Evolutionary conservation across 768 basidiomycete species (phyloP).

Genomic region (Pleurotus tuber-regium): DNA sequence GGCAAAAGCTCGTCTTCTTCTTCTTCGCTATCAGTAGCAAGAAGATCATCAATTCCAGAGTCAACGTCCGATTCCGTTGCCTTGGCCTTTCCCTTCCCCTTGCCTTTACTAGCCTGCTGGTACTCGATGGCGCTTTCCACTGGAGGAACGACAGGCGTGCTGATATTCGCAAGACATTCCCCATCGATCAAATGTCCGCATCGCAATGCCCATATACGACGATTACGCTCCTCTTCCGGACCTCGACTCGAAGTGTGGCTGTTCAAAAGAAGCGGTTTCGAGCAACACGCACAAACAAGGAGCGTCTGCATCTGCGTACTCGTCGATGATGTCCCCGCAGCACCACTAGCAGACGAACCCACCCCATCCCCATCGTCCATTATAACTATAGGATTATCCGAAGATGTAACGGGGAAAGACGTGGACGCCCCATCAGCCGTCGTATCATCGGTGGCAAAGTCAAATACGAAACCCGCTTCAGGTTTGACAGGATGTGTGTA

Average conservation of each 20-base stretch:
- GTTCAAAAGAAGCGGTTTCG: constrained; percentile 59
- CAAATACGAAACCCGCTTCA: constrained; percentile 63
- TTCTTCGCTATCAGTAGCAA: background rate
- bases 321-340: constrained; percentile 9
- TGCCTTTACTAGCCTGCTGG: constrained; percentile 38
- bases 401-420: constrained; percentile 28
- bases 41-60: background rate
- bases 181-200: constrained; percentile 82
- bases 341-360: constrained; percentile 12
- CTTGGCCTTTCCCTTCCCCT: constrained; percentile 27
- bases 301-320: constrained; percentile 32
- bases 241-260: constrained; percentile 40
- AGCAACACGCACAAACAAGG: constrained; percentile 67
- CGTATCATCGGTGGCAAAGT: constrained; percentile 51
- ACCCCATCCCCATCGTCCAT: constrained; percentile 35
- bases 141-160: constrained; percentile 34
- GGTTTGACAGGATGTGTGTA: constrained; percentile 64
- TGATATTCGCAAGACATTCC: constrained; percentile 63
- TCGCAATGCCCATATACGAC: constrained; percentile 66
- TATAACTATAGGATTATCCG: constrained; percentile 43
- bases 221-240: constrained; percentile 40
- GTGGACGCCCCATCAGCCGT: constrained; percentile 17
- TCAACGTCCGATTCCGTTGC: constrained; percentile 8
- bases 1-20: background rate
- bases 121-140: constrained; percentile 10